phyloP scores from a whole-genome alignment of 305 asterid genomes.

The Rubia tinctorum region DNA sequence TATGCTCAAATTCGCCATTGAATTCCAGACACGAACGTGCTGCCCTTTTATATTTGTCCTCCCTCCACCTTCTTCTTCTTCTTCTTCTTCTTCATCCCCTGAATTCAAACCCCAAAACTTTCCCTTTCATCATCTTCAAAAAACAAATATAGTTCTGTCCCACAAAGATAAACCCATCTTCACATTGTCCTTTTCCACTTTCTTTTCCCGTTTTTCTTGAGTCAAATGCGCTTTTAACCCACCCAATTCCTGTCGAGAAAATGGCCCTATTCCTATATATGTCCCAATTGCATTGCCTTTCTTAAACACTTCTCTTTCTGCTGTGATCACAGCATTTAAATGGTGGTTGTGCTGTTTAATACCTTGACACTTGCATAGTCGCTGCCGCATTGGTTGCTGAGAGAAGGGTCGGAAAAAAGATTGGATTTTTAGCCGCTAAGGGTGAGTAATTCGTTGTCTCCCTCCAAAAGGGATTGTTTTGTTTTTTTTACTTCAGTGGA shows the following conservation, averaged over 20 bases:
- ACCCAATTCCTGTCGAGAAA: conserved; percentile 11
- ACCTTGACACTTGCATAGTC: conserved; percentile 1
- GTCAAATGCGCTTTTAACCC: conserved; percentile 25
- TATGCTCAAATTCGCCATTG: conserved; percentile 5
- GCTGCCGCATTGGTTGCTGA: conserved; percentile 10
- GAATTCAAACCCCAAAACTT: background rate
- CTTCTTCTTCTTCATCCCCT: too few relatives aligned
- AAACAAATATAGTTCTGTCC: background rate
- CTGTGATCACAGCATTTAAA: conserved; percentile 7
- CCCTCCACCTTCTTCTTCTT: background rate
- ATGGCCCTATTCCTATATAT: conserved; percentile 10
- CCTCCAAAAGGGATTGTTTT: background rate
- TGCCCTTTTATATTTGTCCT: conserved; percentile 5
- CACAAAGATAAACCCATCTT: conserved; percentile 5
- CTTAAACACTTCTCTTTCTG: background rate
- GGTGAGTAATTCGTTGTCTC: background rate
- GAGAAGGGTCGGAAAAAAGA: conserved; percentile 1
- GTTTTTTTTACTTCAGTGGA: conserved; percentile 4
- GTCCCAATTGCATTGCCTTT: conserved; percentile 7
- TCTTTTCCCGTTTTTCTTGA: conserved; percentile 9
- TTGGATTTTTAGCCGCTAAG: background rate
- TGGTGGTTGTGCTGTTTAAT: background rate
- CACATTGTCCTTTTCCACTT: conserved; percentile 19
- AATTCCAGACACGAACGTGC: conserved; percentile 6
- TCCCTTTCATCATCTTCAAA: background rate